Conservation (phyloP, 2,329 filamentous ascomycete genomes). For the Neofusicoccum cordaticola region DNA sequence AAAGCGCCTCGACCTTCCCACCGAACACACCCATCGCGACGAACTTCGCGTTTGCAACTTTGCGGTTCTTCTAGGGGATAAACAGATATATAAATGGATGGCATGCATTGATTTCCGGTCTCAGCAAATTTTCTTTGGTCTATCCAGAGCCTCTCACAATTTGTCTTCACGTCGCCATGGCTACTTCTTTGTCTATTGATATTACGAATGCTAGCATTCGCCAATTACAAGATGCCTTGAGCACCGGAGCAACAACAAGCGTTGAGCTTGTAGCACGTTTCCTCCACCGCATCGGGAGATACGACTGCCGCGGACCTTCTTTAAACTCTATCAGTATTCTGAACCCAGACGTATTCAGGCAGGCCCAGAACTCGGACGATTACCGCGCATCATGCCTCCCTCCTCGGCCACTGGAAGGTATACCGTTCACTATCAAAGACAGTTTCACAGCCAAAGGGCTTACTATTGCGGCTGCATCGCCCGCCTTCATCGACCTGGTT, state of each 20-base stretch:
- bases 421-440: slow-evolving; percentile 56
- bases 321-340: slow-evolving; percentile 49
- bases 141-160: too few species aligned
- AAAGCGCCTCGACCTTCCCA: too few species aligned
- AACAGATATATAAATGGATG: too few species aligned
- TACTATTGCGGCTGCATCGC: slow-evolving; percentile 52
- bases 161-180: too few species aligned
- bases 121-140: too few species aligned
- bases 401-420: slow-evolving; percentile 48
- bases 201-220: slow-evolving; percentile 45
- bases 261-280: slow-evolving; percentile 45
- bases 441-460: slow-evolving; percentile 52
- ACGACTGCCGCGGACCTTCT: slow-evolving; percentile 38
- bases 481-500: slow-evolving; percentile 51
- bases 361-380: slow-evolving; percentile 44
- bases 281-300: slow-evolving; percentile 43
- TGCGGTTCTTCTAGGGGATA: too few species aligned
- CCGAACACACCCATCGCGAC: too few species aligned
- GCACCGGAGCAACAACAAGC: slow-evolving; percentile 36
- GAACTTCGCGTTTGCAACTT: too few species aligned
- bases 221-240: slow-evolving; percentile 41
- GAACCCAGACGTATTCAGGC: slow-evolving; percentile 43
- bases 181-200: background rate
- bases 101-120: too few species aligned
- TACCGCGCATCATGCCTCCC: slow-evolving; percentile 35